Evolutionary conservation across 139 green algal genomes (phyloP).

Genomic region (Edaphochlamys debaryana): DNA sequence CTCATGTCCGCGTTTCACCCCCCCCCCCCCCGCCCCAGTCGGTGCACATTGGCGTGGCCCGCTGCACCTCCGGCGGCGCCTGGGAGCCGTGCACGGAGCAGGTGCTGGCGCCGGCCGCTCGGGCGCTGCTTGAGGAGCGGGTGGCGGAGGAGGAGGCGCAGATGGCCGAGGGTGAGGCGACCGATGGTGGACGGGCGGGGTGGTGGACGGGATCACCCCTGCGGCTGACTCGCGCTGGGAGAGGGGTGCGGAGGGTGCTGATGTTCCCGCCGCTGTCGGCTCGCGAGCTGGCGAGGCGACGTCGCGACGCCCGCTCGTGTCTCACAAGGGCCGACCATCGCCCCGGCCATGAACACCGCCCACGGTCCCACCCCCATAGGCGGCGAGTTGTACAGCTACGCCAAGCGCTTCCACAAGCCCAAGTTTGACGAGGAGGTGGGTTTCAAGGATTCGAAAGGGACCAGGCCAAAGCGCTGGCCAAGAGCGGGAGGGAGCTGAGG

Average conservation of each 20-base stretch:
- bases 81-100: neutral
- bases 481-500: too few relatives aligned
- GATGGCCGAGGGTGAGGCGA: constrained; percentile 11
- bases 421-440: constrained; percentile 5
- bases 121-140: constrained; percentile 4
- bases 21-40: neutral
- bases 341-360: neutral
- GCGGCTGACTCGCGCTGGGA: neutral
- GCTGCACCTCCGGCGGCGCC: neutral
- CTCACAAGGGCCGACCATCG: neutral
- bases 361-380: neutral
- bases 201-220: neutral
- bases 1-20: too few relatives aligned
- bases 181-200: neutral
- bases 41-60: constrained; percentile 21
- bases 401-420: constrained; percentile 2
- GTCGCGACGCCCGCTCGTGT: neutral
- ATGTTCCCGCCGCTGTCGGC: too few relatives aligned
- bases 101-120: neutral
- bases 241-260: too few relatives aligned
- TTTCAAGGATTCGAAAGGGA: too few relatives aligned
- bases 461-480: too few relatives aligned
- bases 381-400: constrained; percentile 24
- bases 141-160: constrained; percentile 28
- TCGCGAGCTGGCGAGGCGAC: too few relatives aligned